A percentile compares a stretch with the other conserved stretches of the same genome.
phyloP scores from a whole-genome alignment of 805 yeast genomes.

The Brettanomyces anomalus region DNA sequence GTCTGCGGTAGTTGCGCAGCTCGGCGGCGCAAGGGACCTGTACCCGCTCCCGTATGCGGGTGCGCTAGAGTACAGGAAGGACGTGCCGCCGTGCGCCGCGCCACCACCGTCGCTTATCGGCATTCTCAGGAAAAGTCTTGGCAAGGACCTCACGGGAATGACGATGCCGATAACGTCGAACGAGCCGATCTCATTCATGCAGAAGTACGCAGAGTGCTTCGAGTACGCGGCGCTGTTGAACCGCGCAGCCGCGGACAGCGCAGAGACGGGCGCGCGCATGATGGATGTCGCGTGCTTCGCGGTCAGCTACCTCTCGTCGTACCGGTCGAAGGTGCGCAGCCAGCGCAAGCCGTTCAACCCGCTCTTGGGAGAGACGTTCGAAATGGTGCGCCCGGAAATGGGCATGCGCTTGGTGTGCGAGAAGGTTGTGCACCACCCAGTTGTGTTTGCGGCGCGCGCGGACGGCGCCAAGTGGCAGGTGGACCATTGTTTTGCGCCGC shows the following conservation, averaged over 20 bases:
- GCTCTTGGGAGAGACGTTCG: constrained; percentile 86
- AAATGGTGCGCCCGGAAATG: constrained; percentile 74
- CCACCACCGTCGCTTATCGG: constrained; percentile 79
- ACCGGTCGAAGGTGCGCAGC: constrained; percentile 67
- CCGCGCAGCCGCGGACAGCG: constrained; percentile 41
- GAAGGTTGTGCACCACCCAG: constrained; percentile 84
- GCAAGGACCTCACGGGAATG: constrained; percentile 76
- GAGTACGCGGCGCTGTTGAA: constrained; percentile 68
- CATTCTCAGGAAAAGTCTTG: constrained; percentile 80
- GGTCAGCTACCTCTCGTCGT: constrained; percentile 58
- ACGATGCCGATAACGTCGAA: constrained; percentile 93
- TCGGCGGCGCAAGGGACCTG: constrained; percentile 26
- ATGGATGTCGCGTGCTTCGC: constrained; percentile 77
- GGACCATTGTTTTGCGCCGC: constrained; percentile 59
- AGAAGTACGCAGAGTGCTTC: constrained; percentile 67
- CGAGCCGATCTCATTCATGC: constrained; percentile 82
- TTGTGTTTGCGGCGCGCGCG: constrained; percentile 70
- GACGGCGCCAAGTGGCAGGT: constrained; percentile 65
- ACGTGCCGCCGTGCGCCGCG: constrained; percentile 47
- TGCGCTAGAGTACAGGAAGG: constrained; percentile 44
- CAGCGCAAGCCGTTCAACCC: constrained; percentile 93
- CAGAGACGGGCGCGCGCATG: constrained; percentile 48
- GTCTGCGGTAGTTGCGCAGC: background rate
- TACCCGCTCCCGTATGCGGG: constrained; percentile 57
- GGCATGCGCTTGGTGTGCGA: constrained; percentile 72